Conservation (phyloP, 2,329 filamentous ascomycete genomes). For the Hypocreales sp. region DNA sequence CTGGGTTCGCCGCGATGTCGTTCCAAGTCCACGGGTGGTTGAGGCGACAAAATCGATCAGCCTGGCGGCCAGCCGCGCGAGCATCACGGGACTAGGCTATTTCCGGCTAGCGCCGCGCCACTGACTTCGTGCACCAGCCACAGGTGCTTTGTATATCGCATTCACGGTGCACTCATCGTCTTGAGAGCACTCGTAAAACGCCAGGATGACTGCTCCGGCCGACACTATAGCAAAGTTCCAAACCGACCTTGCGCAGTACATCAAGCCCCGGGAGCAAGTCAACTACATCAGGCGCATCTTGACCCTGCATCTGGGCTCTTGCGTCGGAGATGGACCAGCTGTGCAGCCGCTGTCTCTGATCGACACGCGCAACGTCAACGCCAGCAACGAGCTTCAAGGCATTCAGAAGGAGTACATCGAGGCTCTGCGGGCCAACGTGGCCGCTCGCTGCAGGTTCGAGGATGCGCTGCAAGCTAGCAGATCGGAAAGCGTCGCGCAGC, state of each 20-base stretch:
- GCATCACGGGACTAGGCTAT: too few species aligned
- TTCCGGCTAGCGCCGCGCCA: too few species aligned
- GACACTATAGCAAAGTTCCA: conserved; percentile 22
- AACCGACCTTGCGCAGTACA: conserved; percentile 30
- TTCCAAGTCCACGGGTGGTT: too few species aligned
- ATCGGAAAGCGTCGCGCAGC: conserved; percentile 7
- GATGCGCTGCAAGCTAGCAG: conserved; percentile 13
- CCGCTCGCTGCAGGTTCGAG: conserved; percentile 32
- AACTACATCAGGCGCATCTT: conserved; percentile 39
- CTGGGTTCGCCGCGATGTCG: too few species aligned
- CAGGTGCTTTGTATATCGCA: too few species aligned
- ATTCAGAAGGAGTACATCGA: conserved; percentile 39
- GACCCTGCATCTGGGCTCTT: conserved; percentile 35
- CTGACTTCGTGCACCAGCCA: too few species aligned
- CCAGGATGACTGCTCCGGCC: conserved; percentile 15
- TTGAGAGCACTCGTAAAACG: too few species aligned
- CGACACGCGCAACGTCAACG: conserved; percentile 19
- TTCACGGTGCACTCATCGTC: too few species aligned
- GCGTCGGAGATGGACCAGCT: conserved; percentile 25
- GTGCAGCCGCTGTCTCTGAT: conserved; percentile 32
- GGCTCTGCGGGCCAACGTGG: conserved; percentile 34
- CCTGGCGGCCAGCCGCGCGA: too few species aligned
- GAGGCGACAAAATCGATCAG: too few species aligned
- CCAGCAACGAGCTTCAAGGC: conserved; percentile 25
- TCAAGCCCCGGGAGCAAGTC: conserved; percentile 42